These are phyloP conservation scores for Fusarium napiforme DNA, from an alignment of 2,329 filamentous ascomycete genomes.

Conservation along the genomic window DNA sequence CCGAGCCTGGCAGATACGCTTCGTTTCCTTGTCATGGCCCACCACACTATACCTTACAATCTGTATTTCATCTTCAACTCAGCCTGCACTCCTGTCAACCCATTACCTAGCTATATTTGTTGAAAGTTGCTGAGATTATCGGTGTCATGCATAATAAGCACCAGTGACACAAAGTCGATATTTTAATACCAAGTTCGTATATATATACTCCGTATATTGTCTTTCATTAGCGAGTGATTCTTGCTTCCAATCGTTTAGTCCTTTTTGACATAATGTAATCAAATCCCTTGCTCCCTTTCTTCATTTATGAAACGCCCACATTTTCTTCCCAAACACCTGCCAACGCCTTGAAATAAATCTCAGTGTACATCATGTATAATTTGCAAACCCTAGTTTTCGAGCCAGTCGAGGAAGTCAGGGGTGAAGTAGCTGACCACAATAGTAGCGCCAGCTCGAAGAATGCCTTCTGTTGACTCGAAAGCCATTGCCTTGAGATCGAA, in stretches of 20 bases:
- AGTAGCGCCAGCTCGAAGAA: slow-evolving; percentile 89
- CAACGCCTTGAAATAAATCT: slow-evolving; percentile 18
- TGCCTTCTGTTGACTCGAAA: slow-evolving; percentile 93
- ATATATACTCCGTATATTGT: background rate
- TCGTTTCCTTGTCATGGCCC: background rate
- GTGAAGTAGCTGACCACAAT: slow-evolving; percentile 97
- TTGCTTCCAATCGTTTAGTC: background rate
- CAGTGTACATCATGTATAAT: slow-evolving; percentile 16
- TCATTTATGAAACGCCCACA: slow-evolving; percentile 17
- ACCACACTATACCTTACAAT: background rate
- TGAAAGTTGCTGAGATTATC: background rate
- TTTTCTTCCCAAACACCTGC: slow-evolving; percentile 19
- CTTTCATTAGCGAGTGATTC: background rate
- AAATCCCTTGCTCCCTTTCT: slow-evolving; percentile 11
- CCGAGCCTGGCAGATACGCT: background rate
- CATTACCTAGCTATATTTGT: background rate
- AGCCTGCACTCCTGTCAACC: background rate
- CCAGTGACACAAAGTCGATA: background rate
- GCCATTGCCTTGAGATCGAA: slow-evolving; percentile 96
- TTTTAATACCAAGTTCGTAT: background rate
- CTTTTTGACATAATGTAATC: background rate
- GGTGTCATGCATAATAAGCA: background rate
- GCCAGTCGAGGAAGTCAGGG: slow-evolving; percentile 79
- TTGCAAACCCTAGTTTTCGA: slow-evolving; percentile 58
- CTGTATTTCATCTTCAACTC: background rate